phyloP scores from a whole-genome alignment of 768 basidiomycete genomes.

The Calocera cornea region DNA sequence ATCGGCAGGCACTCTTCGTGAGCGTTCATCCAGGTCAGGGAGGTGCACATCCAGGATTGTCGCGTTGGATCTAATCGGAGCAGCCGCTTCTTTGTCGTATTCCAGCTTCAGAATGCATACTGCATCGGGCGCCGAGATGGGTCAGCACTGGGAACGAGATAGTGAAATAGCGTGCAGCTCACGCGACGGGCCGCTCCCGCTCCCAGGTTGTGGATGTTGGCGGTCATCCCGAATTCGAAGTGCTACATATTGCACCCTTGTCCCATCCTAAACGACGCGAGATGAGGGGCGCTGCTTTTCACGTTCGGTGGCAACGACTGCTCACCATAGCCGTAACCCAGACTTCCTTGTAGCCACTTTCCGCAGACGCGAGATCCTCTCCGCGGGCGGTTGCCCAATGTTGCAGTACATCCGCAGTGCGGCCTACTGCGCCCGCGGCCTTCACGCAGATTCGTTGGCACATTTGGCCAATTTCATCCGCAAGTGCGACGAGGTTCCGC shows the following conservation, averaged over 20 bases:
- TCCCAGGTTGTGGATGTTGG: background rate
- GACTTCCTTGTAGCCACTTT: background rate
- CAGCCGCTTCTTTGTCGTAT: background rate
- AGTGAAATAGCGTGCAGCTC: background rate
- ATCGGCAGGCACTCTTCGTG: background rate
- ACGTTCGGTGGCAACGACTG: background rate
- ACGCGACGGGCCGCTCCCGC: background rate
- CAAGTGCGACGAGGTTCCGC: slow-evolving; percentile 53
- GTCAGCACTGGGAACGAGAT: background rate
- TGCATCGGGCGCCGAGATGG: background rate
- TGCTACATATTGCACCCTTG: background rate
- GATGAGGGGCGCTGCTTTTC: background rate
- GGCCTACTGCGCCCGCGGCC: slow-evolving; percentile 49
- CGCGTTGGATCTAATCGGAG: background rate
- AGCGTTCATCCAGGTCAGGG: background rate
- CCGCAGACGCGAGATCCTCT: background rate
- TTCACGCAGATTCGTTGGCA: slow-evolving; percentile 50
- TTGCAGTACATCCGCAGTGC: background rate
- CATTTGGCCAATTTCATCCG: slow-evolving; percentile 44
- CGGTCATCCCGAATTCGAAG: background rate
- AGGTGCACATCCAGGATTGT: background rate
- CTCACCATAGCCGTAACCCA: background rate
- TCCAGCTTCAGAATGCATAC: background rate
- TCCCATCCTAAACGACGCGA: background rate
- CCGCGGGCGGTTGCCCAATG: background rate